Evolutionary conservation across 2,329 filamentous ascomycete genomes (phyloP), one percentile per base, ranked within the genome.

Genomic region (Cytospora mali): DNA sequence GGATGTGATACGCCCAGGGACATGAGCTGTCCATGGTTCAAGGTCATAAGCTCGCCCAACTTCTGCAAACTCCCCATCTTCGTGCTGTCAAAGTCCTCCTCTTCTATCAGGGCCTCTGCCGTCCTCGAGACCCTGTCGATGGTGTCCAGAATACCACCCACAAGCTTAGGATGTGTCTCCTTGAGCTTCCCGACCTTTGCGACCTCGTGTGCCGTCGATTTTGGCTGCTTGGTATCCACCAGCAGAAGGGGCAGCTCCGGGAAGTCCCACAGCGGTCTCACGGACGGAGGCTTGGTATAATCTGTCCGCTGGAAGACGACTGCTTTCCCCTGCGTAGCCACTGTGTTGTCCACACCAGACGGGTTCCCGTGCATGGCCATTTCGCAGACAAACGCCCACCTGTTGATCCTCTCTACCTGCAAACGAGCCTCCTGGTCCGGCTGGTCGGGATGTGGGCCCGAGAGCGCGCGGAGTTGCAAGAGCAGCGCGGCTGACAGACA

Each of bases 351-450:
- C 50, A 99, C 92, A 0, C 95, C 95, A 0, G 92, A 97, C 0
- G 95, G 95, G 72, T 96, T 98, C 42, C 94, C 95, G 73, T 99
- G 95, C 66, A 98, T 97, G 76, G 93, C 95, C 87, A 98, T 90
- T 75, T 99, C 95, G 27, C 90, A 90, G 0, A 99, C 95, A 75
- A 97, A 98, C 0, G 95, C 93, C 95, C 96, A 99, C 66, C 91
- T 86, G 76, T 99, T 99, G 77, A 99, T 97, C 67, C 94, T 88
- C 78, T 98, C 93, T 31, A 98, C 84, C 74, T 99, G 94, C 50
- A 93, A 77, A 64, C 91, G 88, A n/a, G 92, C 92, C 77, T 99
- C 95, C 60, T 92, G 88, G 0, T 87, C 78, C 4, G 93, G 92
- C 75, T 98, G 94, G 70, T 98, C 94, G 0, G 91, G 91, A 73